Evolutionary conservation across 2,329 filamentous ascomycete species (phyloP).

Genomic region (Colletotrichum sp.): DNA sequence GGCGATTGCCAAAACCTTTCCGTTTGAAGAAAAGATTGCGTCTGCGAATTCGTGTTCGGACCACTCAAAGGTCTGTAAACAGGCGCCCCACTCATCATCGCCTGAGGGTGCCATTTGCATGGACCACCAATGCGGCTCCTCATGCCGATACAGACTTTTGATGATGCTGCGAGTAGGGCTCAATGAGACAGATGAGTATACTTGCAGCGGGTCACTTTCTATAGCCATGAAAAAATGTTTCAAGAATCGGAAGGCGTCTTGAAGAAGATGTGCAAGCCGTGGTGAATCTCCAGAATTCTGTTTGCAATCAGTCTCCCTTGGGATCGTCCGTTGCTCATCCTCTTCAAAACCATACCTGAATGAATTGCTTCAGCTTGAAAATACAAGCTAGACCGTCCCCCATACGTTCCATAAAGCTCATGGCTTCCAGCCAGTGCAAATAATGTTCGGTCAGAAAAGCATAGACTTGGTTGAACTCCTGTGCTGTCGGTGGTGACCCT

Average conservation of each 20-base stretch:
- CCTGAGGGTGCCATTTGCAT: no score
- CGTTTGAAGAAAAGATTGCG: no score
- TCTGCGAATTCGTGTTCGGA: no score
- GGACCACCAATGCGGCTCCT: not conserved
- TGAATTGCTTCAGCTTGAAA: rapidly evolving
- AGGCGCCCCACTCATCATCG: no score
- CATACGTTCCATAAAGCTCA: no score
- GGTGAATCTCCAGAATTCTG: no score
- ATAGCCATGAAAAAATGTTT: rapidly evolving
- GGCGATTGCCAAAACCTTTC: no score
- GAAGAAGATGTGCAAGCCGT: not conserved
- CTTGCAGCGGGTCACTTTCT: not conserved
- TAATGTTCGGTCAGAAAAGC: conserved; percentile 35
- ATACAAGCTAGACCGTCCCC: not conserved
- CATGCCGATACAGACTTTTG: not conserved
- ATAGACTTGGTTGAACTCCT: not conserved
- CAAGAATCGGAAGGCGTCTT: not conserved
- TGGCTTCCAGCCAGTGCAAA: conserved; percentile 44
- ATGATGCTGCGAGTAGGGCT: not conserved
- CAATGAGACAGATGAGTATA: not conserved
- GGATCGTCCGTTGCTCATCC: no score
- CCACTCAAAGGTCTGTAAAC: no score
- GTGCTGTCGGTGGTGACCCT: not conserved
- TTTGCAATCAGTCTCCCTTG: no score
- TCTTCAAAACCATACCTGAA: not conserved